A percentile compares a stretch with the other conserved stretches of the same genome.
Conservation (phyloP, 164 flowering plant genomes). For the Magnolia sinica region DNA sequence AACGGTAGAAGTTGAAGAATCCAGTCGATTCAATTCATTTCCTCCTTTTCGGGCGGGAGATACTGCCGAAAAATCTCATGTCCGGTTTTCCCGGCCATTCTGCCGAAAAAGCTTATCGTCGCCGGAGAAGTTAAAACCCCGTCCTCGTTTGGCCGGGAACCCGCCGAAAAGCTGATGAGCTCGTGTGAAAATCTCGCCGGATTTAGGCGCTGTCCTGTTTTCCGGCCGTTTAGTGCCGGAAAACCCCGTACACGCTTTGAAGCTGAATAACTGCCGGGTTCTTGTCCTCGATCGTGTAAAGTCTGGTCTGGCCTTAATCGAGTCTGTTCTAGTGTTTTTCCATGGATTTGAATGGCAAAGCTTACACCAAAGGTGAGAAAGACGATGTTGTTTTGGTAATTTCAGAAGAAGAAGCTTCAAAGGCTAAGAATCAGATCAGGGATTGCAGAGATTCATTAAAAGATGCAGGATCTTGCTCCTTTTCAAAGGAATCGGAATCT, state of each 20-base stretch:
- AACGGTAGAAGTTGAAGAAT: background rate
- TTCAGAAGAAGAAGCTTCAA: constrained; percentile 22
- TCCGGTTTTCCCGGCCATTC: background rate
- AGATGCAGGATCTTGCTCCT: constrained; percentile 5
- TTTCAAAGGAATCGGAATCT: constrained; percentile 15
- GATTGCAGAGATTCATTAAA: background rate
- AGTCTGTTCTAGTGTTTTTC: background rate
- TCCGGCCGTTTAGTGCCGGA: background rate
- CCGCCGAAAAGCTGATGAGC: background rate
- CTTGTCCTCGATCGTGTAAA: background rate
- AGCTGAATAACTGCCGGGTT: too few species aligned
- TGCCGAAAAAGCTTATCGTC: too few species aligned
- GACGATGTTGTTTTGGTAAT: constrained; percentile 33
- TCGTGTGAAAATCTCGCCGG: background rate
- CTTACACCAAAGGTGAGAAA: background rate
- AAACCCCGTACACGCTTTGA: too few species aligned
- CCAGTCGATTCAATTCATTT: background rate
- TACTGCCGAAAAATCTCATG: too few species aligned
- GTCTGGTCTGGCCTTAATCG: background rate
- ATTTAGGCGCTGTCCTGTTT: background rate
- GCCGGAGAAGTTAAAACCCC: background rate
- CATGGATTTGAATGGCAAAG: constrained; percentile 18
- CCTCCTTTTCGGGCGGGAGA: background rate
- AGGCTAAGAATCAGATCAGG: background rate
- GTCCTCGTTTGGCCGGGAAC: constrained; percentile 1